Conservation (phyloP, 2,329 filamentous ascomycete species). For the Hyphodiscus sp. region DNA sequence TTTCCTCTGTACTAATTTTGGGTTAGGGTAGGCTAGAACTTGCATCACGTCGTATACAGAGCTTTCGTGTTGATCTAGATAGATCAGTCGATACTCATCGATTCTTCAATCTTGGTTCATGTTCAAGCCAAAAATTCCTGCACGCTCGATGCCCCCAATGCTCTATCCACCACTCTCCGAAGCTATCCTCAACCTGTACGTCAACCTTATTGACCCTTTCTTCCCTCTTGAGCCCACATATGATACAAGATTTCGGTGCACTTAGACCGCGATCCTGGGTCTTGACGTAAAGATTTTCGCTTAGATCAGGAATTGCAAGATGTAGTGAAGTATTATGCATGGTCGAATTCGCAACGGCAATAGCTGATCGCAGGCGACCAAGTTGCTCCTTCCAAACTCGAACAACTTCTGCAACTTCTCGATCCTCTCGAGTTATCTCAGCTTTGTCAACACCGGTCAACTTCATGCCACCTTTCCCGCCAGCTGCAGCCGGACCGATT, state of each 20-base stretch:
- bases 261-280: slow-evolving; percentile 67
- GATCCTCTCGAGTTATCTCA: slow-evolving; percentile 75
- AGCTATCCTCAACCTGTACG: slow-evolving; percentile 73
- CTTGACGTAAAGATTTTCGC: slow-evolving; percentile 61
- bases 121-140: slow-evolving; percentile 76
- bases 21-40: too few relatives aligned
- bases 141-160: slow-evolving; percentile 79
- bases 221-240: slow-evolving; percentile 84
- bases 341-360: slow-evolving; percentile 55
- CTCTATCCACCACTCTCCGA: slow-evolving; percentile 95
- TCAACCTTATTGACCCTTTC: slow-evolving; percentile 71
- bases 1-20: too few relatives aligned
- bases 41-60: too few relatives aligned
- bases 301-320: slow-evolving; percentile 58
- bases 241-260: slow-evolving; percentile 67
- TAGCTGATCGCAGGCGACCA: slow-evolving; percentile 65
- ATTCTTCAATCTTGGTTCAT: slow-evolving; percentile 63
- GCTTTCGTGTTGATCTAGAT: too few relatives aligned
- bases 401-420: slow-evolving; percentile 74
- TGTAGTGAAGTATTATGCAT: slow-evolving; percentile 27
- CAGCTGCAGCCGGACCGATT: slow-evolving; percentile 67
- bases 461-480: slow-evolving; percentile 84
- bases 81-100: slow-evolving; percentile 37
- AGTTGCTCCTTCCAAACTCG: slow-evolving; percentile 69
- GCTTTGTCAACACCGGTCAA: slow-evolving; percentile 77